Evolutionary conservation across 2,329 filamentous ascomycete species (phyloP).

Genomic region (Botryosphaeria agaves): DNA sequence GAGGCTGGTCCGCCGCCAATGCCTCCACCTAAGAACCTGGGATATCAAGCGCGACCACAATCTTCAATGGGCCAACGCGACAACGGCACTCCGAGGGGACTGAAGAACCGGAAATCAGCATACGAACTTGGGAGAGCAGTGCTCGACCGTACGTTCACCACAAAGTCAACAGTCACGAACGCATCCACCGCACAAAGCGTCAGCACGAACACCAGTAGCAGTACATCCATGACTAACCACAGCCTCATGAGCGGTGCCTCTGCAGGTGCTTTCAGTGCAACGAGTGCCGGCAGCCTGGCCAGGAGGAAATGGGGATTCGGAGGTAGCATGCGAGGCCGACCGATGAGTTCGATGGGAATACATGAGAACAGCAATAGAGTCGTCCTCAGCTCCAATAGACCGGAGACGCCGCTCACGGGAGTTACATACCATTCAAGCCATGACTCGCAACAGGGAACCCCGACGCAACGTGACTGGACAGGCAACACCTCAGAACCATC

Average conservation of each 20-base stretch:
- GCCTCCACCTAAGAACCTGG: constrained; percentile 40
- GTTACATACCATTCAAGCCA: constrained; percentile 89
- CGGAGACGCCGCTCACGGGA: constrained; percentile 46
- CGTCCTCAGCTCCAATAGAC: constrained; percentile 17
- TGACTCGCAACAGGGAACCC: constrained; percentile 41
- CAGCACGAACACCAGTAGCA: constrained; percentile 45
- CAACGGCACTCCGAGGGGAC: constrained; percentile 1
- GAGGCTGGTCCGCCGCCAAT: constrained; percentile 36
- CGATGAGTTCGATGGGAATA: constrained; percentile 48
- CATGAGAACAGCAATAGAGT: constrained; percentile 34
- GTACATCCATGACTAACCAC: constrained; percentile 60
- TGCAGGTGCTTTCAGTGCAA: constrained; percentile 80
- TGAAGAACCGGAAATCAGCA: constrained; percentile 54
- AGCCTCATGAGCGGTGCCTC: constrained; percentile 91
- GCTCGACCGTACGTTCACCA: constrained; percentile 68
- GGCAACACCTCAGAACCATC: constrained; percentile 44
- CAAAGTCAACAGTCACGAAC: constrained; percentile 61
- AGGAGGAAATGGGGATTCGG: constrained; percentile 44
- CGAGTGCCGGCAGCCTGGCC: constrained; percentile 84
- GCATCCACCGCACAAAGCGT: constrained; percentile 59
- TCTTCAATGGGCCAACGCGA: constrained; percentile 15
- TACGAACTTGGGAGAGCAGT: constrained; percentile 57
- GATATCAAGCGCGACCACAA: constrained; percentile 20
- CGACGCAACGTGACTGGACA: constrained; percentile 48
- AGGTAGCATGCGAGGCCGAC: constrained; percentile 21